Conservation (phyloP, 805 yeast species). For the Candida nonsorbophila region DNA sequence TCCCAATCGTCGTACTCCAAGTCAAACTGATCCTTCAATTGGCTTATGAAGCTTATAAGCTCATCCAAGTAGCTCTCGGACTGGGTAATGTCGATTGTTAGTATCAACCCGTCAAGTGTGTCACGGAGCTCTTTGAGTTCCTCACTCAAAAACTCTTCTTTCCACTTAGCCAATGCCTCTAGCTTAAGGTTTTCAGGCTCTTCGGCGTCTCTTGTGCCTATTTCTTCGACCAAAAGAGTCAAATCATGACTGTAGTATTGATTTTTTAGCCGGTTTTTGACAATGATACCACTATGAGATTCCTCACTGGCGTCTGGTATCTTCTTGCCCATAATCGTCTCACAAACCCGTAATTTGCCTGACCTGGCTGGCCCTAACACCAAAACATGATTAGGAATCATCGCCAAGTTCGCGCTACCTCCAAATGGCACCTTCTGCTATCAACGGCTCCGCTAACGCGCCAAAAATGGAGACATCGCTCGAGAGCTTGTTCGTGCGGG, state of each 20-base stretch:
- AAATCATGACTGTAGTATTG: conserved; percentile 26
- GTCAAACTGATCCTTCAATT: conserved; percentile 2
- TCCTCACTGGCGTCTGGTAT: conserved; percentile 21
- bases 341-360: conserved; percentile 32
- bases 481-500: conserved; percentile 33
- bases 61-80: conserved; percentile 15
- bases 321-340: conserved; percentile 19
- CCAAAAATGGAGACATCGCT: conserved; percentile 19
- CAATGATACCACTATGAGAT: conserved; percentile 28
- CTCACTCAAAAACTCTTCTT: conserved; percentile 26
- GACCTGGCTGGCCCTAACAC: conserved; percentile 39
- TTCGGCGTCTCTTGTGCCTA: conserved; percentile 3
- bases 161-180: conserved; percentile 28
- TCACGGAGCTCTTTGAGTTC: conserved; percentile 42
- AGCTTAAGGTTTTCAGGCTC: conserved; percentile 9
- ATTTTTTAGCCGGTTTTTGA: conserved; percentile 19
- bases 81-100: conserved; percentile 28
- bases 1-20: conserved; percentile 6
- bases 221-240: conserved; percentile 31
- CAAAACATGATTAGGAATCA: conserved; percentile 36
- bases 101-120: conserved; percentile 40
- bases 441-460: neutral
- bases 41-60: conserved; percentile 11
- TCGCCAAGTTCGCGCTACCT: conserved; percentile 5
- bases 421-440: conserved; percentile 2